These are phyloP conservation scores for Toxicodendron radicans DNA, from an alignment of 345 rosid genomes.

Conservation along the genomic window DNA sequence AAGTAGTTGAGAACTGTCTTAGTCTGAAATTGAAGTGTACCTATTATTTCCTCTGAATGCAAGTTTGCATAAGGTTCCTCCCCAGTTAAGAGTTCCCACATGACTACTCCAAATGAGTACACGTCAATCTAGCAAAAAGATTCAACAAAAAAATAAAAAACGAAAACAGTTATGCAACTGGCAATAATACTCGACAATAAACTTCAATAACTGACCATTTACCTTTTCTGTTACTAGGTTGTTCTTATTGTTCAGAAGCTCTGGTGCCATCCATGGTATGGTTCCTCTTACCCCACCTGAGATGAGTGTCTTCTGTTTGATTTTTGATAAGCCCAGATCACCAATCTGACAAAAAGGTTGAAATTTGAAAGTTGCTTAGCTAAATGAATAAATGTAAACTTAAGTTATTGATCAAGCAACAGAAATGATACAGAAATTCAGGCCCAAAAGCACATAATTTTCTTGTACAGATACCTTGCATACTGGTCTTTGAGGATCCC, in stretches of 20 bases:
- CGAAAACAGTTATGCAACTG: background rate
- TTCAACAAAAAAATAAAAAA: background rate
- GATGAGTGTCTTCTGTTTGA: conserved; percentile 40
- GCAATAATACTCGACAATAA: background rate
- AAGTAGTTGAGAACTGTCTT: background rate
- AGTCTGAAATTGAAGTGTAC: conserved; percentile 23
- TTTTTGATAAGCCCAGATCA: conserved; percentile 55
- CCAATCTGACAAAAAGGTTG: conserved; percentile 37
- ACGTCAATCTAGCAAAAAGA: conserved; percentile 39
- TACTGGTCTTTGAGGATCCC: conserved; percentile 43
- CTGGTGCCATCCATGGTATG: conserved; percentile 65
- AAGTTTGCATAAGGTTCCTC: conserved; percentile 46
- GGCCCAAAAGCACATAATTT: background rate
- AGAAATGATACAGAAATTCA: background rate
- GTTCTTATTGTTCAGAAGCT: conserved; percentile 37
- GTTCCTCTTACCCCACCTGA: conserved; percentile 59
- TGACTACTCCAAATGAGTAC: conserved; percentile 44
- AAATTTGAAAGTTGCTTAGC: background rate
- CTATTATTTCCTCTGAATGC: conserved; percentile 39
- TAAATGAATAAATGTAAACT: background rate
- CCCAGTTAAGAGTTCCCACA: conserved; percentile 57
- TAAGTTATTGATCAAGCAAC: background rate
- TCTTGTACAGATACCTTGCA: conserved; percentile 38
- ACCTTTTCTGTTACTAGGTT: conserved; percentile 54
- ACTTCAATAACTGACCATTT: background rate